Evolutionary conservation across 768 basidiomycete species (phyloP).

Genomic region (Arthromyces matolae): DNA sequence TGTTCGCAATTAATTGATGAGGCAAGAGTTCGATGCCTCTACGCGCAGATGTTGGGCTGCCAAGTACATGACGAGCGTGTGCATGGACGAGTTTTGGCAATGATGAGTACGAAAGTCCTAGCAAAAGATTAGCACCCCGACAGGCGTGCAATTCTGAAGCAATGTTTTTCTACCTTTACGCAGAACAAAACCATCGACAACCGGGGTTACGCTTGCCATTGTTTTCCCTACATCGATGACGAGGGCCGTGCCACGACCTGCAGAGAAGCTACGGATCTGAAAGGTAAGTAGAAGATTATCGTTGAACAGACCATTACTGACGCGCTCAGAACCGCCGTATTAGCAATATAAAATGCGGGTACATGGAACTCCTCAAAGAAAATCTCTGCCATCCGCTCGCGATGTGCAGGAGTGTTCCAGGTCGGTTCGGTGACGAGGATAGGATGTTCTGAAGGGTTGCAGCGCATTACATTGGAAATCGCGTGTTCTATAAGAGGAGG

Average conservation of each 20-base stretch:
- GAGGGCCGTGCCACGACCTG: constrained; percentile 95
- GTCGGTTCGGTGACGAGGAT: constrained; percentile 91
- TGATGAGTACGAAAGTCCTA: constrained; percentile 75
- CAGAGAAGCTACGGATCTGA: constrained; percentile 67
- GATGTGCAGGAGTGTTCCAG: constrained; percentile 92
- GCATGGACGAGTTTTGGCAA: constrained; percentile 80
- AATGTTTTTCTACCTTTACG: constrained; percentile 92
- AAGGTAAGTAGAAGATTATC: background rate
- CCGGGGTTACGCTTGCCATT: constrained; percentile 87
- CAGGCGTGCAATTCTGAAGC: background rate
- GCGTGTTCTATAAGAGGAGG: constrained; percentile 72
- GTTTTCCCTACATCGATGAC: constrained; percentile 93
- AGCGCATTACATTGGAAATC: constrained; percentile 70
- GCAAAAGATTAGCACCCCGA: background rate
- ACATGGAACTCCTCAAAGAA: constrained; percentile 96
- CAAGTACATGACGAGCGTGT: constrained; percentile 68
- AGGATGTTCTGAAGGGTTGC: constrained; percentile 82
- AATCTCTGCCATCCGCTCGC: constrained; percentile 94
- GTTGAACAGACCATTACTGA: constrained; percentile 35
- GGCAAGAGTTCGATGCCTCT: constrained; percentile 68
- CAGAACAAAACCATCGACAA: constrained; percentile 96
- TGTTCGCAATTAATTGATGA: constrained; percentile 87
- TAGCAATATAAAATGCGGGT: constrained; percentile 96
- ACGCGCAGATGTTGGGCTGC: constrained; percentile 44
- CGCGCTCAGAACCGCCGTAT: constrained; percentile 92